These are phyloP conservation scores for Scedosporium dehoogii DNA, from an alignment of 2,329 filamentous ascomycete genomes.

Conservation along the genomic window DNA sequence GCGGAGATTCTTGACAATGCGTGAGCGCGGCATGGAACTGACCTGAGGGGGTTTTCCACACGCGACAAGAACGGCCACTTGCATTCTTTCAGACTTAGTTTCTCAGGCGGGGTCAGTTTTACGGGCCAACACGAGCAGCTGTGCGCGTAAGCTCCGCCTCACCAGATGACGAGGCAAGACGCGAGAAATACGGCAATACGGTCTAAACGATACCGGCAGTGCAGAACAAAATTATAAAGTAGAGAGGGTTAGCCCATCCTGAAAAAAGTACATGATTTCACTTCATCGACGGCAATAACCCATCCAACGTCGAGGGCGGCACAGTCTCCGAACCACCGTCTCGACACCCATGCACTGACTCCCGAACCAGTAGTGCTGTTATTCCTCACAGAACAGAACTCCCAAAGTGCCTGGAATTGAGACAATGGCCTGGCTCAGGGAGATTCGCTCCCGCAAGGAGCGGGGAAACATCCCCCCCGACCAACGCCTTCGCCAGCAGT, in stretches of 20 bases:
- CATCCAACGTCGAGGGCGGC: no score
- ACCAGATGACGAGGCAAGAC: not conserved
- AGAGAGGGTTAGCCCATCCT: not conserved
- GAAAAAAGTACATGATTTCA: not conserved
- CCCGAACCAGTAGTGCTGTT: not conserved
- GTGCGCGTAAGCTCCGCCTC: not conserved
- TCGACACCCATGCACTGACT: not conserved
- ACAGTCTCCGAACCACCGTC: no score
- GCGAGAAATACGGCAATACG: not conserved
- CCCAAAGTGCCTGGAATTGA: not conserved
- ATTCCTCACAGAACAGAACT: not conserved
- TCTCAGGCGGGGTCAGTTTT: no score
- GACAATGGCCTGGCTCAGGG: not conserved
- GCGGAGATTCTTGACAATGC: no score
- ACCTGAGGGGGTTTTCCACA: no score
- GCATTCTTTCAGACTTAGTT: no score
- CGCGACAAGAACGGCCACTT: no score
- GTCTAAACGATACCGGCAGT: not conserved
- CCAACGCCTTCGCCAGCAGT: not conserved
- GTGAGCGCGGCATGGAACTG: no score
- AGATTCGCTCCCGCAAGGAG: not conserved
- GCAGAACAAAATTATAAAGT: not conserved
- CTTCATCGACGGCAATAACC: not conserved
- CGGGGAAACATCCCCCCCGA: not conserved
- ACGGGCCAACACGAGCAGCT: no score